Evolutionary conservation across 306 rosid species (phyloP), one percentile per base, ranked within the genome.

Genomic region (Ormosia semicastrata): DNA sequence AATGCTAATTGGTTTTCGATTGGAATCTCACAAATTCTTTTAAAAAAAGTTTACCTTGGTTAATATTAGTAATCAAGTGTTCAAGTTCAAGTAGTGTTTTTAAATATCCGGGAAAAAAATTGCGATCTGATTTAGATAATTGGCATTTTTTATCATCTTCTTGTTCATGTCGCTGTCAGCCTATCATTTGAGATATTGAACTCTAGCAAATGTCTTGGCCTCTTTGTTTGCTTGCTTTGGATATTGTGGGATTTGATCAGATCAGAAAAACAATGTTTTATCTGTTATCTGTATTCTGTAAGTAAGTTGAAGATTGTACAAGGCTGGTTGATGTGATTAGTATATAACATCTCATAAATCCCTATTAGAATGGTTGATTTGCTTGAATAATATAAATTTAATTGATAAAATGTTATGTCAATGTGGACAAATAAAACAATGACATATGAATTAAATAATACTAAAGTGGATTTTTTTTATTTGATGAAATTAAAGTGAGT

Each of bases 141-240:
- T 81, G 32, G 14, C 83, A 62, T 77, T 77, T 70, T 50, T n/a
- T n/a, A n/a, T 0, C 41, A 13, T 77, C 44, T 60, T 50, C 62
- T 34, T 6, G 8, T 59, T 37, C 14, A 33, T 52, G 40, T 57
- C 17, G 49, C 63, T 49, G 14, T 34, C 53, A 3, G 34, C 32
- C 34, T 54, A 9, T 65, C 6, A 3, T 46, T 62, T 63, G 80
- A 39, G 39, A 58, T 72, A 44, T 69, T 70, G 18, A 65, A 37
- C 64, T 14, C 3, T 32, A 5, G 6, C 17, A 54, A n/a, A 62
- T 76, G 66, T 44, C 62, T 80, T 62, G 58, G 4, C 5, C 9
- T 39, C 57, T 46, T 65, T 43, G 10, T 71, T 29, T 72, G 67
- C 11, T 73, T 82, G n/a, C n/a, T n/a, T n/a, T n/a, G n/a, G n/a